Evolutionary conservation across 1,284 basidiomycete species (phyloP), one percentile per base, ranked within the genome.

Genomic region (Apiotrichum domesticum): DNA sequence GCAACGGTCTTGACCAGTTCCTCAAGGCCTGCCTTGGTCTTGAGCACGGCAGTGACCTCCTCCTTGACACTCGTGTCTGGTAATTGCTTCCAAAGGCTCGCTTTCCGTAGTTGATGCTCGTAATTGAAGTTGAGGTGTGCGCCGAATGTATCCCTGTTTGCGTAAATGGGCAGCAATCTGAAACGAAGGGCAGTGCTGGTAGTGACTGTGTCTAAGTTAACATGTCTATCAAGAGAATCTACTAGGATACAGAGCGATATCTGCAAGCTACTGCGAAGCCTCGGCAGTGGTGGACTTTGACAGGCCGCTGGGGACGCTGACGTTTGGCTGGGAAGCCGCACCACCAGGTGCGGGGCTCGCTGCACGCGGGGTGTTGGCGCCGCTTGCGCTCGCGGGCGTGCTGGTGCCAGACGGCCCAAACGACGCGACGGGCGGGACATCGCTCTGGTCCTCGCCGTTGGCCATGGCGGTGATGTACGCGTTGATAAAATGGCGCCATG

Each of bases 11-110:
- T 63, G 95, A 97, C 79, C 82, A 84, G 60, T 77, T 76, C 65
- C 63, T 75, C 59, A 75, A 75, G 82, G 91, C 92, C 46, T 95
- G 90, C 78, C 79, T 95, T 55, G 91, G 90, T 13, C 79, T 96
- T 48, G 91, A 95, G 78, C 83, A 86, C 61, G 84, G 81, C 72
- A 83, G 80, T 51, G 92, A 95, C 74, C 79, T 96, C 69, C 78
- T 95, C 68, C 82, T 94, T 32, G 85, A 89, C 77, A 87, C 87
- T n/a, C 83, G 90, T 66, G 83, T 90, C 69, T 93, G 90, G 90
- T 94, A 52, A 44, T 42, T 14, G 7, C 37, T 7, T 42, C 11
- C 41, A 10, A 42, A 42, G 8, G 37, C 13, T 13, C 37, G 37
- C 37, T 39, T 39, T 39, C 37, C 37, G 41, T 29, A 29, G 21